Conservation (phyloP, 768 basidiomycete genomes). For the Lentinula detonsa region DNA sequence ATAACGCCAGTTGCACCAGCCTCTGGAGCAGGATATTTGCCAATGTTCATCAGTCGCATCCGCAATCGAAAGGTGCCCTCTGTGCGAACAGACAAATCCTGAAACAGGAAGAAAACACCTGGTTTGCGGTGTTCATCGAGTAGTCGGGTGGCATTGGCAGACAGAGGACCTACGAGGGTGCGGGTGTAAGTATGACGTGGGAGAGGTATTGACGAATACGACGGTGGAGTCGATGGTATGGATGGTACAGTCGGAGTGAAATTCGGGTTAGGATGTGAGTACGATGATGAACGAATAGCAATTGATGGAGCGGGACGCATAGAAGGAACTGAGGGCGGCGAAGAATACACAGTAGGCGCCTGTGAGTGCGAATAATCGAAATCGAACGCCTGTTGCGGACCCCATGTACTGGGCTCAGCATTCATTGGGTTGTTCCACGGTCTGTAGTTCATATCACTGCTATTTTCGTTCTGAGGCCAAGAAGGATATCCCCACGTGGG, state of each 20-base stretch:
- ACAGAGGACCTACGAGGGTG: slow-evolving; percentile 86
- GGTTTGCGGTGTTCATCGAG: slow-evolving; percentile 79
- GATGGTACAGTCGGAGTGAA: neutral
- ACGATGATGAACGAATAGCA: neutral
- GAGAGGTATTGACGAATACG: slow-evolving; percentile 26
- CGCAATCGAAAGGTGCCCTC: slow-evolving; percentile 88
- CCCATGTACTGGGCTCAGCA: neutral
- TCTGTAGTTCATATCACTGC: slow-evolving; percentile 1
- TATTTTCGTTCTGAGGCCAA: slow-evolving; percentile 5
- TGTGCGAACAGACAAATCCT: slow-evolving; percentile 88
- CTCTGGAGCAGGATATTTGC: slow-evolving; percentile 74
- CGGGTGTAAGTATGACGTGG: slow-evolving; percentile 75
- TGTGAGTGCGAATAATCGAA: neutral
- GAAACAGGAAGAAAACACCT: slow-evolving; percentile 94
- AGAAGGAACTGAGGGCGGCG: neutral
- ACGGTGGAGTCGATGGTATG: slow-evolving; percentile 16
- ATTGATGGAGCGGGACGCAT: neutral
- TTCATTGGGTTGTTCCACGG: slow-evolving; percentile 3
- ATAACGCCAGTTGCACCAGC: slow-evolving; percentile 59
- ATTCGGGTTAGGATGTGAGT: neutral
- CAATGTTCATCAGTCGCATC: slow-evolving; percentile 85
- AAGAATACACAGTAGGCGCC: neutral
- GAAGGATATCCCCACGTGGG: slow-evolving; percentile 55
- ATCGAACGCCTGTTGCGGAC: neutral
- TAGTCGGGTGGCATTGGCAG: slow-evolving; percentile 79